These are phyloP conservation scores for Trichoderma afroharzianum DNA, from an alignment of 2,329 filamentous ascomycete species.

Conservation along the genomic window DNA sequence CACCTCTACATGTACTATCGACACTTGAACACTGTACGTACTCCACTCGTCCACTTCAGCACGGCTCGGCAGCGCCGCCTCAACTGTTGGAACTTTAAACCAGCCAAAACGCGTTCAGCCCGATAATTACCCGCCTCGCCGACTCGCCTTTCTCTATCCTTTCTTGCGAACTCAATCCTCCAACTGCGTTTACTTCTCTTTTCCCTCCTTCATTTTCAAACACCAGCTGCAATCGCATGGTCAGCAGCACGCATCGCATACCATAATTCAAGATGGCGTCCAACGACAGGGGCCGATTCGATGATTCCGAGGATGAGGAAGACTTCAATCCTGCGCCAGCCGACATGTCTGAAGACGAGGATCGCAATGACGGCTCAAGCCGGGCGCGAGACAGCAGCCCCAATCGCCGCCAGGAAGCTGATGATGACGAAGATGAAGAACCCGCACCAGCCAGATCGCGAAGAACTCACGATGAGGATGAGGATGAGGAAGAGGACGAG, in stretches of 20 bases:
- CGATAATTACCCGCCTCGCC: slow-evolving; percentile 20
- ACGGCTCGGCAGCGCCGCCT: neutral
- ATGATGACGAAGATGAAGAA: slow-evolving; percentile 31
- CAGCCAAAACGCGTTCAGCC: slow-evolving; percentile 15
- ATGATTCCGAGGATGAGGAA: slow-evolving; percentile 73
- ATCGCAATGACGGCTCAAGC: slow-evolving; percentile 31
- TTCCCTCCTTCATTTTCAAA: neutral
- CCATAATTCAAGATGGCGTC: slow-evolving; percentile 42
- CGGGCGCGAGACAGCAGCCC: slow-evolving; percentile 38
- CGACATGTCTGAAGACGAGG: slow-evolving; percentile 64
- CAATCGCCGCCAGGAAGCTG: slow-evolving; percentile 21
- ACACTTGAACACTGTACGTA: neutral
- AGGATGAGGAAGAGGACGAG: slow-evolving; percentile 40
- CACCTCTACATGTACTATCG: neutral
- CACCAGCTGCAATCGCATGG: slow-evolving; percentile 1
- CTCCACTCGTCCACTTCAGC: neutral
- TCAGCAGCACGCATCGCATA: slow-evolving; percentile 5
- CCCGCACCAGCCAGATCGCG: slow-evolving; percentile 14
- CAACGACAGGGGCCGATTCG: slow-evolving; percentile 46
- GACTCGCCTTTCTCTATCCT: slow-evolving; percentile 4
- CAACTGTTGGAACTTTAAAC: neutral
- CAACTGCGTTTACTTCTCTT: neutral
- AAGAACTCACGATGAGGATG: slow-evolving; percentile 30
- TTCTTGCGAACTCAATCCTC: slow-evolving; percentile 6
- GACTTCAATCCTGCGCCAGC: slow-evolving; percentile 84